Base-by-base conservation (phyloP, 2,329 filamentous ascomycete species). In the Trichophyton verrucosum region DNA sequence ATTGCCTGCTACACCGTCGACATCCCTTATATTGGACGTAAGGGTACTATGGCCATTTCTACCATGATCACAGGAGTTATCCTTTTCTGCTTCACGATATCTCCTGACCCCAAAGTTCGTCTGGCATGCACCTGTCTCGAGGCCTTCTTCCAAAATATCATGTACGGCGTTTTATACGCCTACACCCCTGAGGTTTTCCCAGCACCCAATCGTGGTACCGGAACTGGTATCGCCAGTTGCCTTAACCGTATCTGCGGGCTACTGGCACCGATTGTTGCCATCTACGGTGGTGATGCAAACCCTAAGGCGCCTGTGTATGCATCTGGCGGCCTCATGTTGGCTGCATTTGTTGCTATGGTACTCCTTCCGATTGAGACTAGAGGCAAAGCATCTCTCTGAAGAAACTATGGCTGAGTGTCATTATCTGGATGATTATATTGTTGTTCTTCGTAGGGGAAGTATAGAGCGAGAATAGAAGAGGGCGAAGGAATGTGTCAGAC, bases 1-100 rank as follows among this genome's bases (percentile, higher is more conserved):
- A 76, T 92, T 8, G 89, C 86, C 15, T 87, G 86, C 63, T 88
- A 82, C 67, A 83, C 87, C 1, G 88, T 95, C 61, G 80, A 87
- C 47, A 75, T 85, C 47, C 88, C 86, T 69, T 90, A 78, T 65
- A 67, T 82, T 36, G 81, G 81, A 30, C 79, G 81, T 57, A 82
- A 81, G 67, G 79, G 79, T 42, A 83, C 81, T 1, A 82, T 83
- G 77, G 76, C 77, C 17, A 72, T 78, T 57, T 74, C 77, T 2
- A 80, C 80, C 0, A 61, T 80, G 57, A 73, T 82, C 61, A 81
- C 78, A 0, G 80, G 77, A 27, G 72, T 82, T 36, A 77, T 82
- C 58, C 70, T 82, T 36, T 82, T 81, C 70, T 74, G 79, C 60
- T 83, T 82, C 73, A 83, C 80, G 2, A 72, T 77, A 47, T 78